Evolutionary conservation across 2,329 filamentous ascomycete genomes (phyloP).

Genomic region (Xylaria sp.): DNA sequence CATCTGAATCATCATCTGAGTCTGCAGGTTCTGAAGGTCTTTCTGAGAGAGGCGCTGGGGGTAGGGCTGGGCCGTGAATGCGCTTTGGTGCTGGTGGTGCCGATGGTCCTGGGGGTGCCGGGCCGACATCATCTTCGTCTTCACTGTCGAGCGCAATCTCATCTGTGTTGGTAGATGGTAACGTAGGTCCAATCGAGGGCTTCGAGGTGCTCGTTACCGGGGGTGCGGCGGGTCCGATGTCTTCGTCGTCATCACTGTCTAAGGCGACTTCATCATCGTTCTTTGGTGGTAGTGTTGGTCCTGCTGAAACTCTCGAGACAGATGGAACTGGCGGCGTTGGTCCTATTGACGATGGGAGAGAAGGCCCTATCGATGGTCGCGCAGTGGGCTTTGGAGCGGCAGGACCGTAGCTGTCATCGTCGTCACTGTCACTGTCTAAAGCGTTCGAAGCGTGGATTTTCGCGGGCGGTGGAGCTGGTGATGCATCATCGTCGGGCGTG

Average conservation of each 20-base stretch:
- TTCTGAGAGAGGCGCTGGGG: conserved; percentile 38
- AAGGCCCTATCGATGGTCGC: conserved; percentile 8
- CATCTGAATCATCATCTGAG: conserved; percentile 39
- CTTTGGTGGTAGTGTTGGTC: conserved; percentile 10
- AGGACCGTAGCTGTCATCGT: conserved; percentile 19
- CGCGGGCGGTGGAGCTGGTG: conserved; percentile 37
- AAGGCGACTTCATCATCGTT: conserved; percentile 44
- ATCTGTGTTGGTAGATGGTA: conserved; percentile 21
- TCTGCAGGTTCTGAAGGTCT: conserved; percentile 32
- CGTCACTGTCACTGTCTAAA: conserved; percentile 26
- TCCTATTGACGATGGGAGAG: conserved; percentile 14
- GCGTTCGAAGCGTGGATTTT: conserved; percentile 41
- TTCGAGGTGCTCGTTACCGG: conserved; percentile 11
- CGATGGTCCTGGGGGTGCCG: conserved; percentile 18
- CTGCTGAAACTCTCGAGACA: conserved; percentile 5
- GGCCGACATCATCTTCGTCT: conserved; percentile 21
- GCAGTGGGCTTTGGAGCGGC: conserved; percentile 10
- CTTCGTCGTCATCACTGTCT: conserved; percentile 37
- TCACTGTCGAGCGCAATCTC: conserved; percentile 24
- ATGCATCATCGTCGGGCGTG: conserved; percentile 39
- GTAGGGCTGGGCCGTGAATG: conserved; percentile 40
- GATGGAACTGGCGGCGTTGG: conserved; percentile 3
- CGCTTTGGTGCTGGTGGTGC: conserved; percentile 26
- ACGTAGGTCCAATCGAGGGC: conserved; percentile 23
- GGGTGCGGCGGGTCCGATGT: conserved; percentile 18